Conservation (phyloP, 2,329 filamentous ascomycete genomes). For the Fusarium tjaetaba region DNA sequence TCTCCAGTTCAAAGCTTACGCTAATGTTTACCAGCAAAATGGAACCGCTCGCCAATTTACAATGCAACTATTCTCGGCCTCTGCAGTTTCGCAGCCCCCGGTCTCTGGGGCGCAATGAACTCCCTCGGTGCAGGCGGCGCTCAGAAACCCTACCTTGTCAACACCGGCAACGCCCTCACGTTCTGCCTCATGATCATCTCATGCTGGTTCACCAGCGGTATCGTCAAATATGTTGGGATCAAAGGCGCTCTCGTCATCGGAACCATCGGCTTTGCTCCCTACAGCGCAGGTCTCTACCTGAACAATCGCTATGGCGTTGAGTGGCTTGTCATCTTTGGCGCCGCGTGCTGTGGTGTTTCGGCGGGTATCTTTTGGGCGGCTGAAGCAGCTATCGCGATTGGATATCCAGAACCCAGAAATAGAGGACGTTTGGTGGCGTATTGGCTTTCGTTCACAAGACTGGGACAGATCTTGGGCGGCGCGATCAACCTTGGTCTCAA, state of each 20-base stretch:
- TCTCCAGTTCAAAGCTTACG: neutral
- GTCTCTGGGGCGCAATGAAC: constrained; percentile 45
- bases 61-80: constrained; percentile 45
- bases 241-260: constrained; percentile 54
- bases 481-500: constrained; percentile 75
- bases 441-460: constrained; percentile 69
- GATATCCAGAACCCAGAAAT: constrained; percentile 73
- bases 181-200: constrained; percentile 58
- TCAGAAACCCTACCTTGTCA: constrained; percentile 71
- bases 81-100: constrained; percentile 44
- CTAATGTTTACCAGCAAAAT: constrained; percentile 29
- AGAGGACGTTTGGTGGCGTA: constrained; percentile 69
- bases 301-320: constrained; percentile 56
- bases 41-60: constrained; percentile 42
- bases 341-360: constrained; percentile 53
- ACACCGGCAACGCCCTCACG: constrained; percentile 62
- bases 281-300: constrained; percentile 55
- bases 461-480: constrained; percentile 65
- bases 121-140: constrained; percentile 56
- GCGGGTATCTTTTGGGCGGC: constrained; percentile 51
- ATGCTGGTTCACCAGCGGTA: constrained; percentile 58
- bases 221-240: constrained; percentile 41
- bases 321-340: constrained; percentile 57
- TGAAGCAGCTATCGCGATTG: constrained; percentile 55
- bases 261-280: constrained; percentile 55